phyloP scores from a whole-genome alignment of 768 basidiomycete species.

The Daedaleopsis nitida region DNA sequence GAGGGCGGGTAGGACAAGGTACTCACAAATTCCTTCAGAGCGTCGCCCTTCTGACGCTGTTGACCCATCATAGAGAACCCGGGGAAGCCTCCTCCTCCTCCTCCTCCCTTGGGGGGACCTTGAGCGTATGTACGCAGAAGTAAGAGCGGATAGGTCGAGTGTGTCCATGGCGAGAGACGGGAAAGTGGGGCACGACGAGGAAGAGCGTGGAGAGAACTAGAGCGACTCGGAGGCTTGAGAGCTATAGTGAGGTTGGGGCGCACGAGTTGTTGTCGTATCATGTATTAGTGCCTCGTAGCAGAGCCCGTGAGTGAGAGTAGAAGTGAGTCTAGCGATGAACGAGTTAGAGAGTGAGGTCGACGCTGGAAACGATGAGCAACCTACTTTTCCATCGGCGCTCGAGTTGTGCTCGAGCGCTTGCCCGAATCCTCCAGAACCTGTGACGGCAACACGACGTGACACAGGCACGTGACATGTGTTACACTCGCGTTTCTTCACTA shows the following conservation, averaged over 20 bases:
- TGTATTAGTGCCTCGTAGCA: too few species aligned
- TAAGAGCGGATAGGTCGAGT: not conserved
- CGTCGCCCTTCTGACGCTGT: slow-evolving; percentile 79
- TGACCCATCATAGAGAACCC: slow-evolving; percentile 58
- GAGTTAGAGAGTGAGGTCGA: not conserved
- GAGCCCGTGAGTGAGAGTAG: too few species aligned
- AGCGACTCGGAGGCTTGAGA: too few species aligned
- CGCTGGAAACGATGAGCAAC: not conserved
- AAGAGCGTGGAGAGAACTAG: slow-evolving; percentile 11
- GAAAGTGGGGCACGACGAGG: slow-evolving; percentile 17
- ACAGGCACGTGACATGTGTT: too few species aligned
- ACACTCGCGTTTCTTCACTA: too few species aligned
- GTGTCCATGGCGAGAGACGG: slow-evolving; percentile 12
- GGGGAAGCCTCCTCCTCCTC: slow-evolving; percentile 53
- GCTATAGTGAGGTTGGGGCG: not conserved
- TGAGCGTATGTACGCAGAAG: slow-evolving; percentile 47
- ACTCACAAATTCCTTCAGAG: slow-evolving; percentile 77
- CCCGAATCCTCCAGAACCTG: not conserved
- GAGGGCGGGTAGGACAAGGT: not conserved
- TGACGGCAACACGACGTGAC: not conserved
- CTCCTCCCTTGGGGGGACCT: slow-evolving; percentile 44
- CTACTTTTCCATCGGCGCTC: not conserved
- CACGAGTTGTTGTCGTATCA: slow-evolving; percentile 12
- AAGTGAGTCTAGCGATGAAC: too few species aligned
- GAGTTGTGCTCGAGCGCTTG: not conserved